Conservation (phyloP, 495 filamentous ascomycete genomes). For the Penicillium canescens region DNA sequence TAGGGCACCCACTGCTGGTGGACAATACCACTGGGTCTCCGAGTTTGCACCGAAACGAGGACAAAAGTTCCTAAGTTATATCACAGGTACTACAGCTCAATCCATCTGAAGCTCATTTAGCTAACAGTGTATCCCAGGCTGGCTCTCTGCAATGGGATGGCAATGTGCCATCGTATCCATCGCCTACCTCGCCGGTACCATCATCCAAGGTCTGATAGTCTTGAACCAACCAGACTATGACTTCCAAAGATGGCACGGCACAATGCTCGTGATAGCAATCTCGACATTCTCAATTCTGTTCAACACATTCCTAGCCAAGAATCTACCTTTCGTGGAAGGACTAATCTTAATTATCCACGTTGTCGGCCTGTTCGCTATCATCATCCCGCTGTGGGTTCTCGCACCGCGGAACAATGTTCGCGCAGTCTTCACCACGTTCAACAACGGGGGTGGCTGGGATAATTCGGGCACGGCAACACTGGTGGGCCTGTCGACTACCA, state of each 20-base stretch:
- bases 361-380: constrained; percentile 59
- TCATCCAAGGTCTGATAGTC: constrained; percentile 60
- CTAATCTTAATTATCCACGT: constrained; percentile 62
- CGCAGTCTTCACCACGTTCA: constrained; percentile 53
- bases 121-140: constrained; percentile 36
- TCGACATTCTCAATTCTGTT: constrained; percentile 51
- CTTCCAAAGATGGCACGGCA: constrained; percentile 59
- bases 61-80: constrained; percentile 60
- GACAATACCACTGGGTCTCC: constrained; percentile 61
- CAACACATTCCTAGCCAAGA: constrained; percentile 54
- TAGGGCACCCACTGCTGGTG: constrained; percentile 50
- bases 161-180: constrained; percentile 54
- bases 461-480: constrained; percentile 53
- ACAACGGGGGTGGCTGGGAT: constrained; percentile 57
- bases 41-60: constrained; percentile 55
- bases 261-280: constrained; percentile 56
- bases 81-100: constrained; percentile 42
- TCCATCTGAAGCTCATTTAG: background rate
- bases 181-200: constrained; percentile 55
- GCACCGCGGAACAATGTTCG: constrained; percentile 44
- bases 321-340: constrained; percentile 57
- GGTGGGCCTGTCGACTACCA: constrained; percentile 54
- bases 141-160: constrained; percentile 63
- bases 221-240: constrained; percentile 48
- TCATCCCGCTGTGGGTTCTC: constrained; percentile 59